A percentile compares a stretch with the other conserved stretches of the same genome.
Evolutionary conservation across 2,329 filamentous ascomycete genomes (phyloP).

Genomic region (Achaetomium macrosporum): DNA sequence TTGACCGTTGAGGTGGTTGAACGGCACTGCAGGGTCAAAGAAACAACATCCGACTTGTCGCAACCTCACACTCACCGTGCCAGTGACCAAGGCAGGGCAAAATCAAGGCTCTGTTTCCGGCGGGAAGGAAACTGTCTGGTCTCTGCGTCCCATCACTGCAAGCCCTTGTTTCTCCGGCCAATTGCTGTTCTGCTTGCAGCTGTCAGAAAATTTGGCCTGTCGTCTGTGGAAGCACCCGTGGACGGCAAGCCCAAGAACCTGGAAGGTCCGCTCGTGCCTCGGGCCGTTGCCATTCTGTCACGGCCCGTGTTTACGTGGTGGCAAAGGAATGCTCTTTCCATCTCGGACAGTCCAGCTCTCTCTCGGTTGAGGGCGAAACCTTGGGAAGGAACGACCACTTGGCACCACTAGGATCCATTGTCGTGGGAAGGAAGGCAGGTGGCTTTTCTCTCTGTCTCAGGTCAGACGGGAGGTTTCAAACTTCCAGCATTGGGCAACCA

Average conservation of each 20-base stretch:
- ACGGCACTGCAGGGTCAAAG: not conserved
- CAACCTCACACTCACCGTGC: not conserved
- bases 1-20: not conserved
- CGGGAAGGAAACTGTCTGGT: not conserved
- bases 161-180: too few species aligned
- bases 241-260: too few species aligned
- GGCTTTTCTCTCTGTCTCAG: conserved; percentile 3
- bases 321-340: not conserved
- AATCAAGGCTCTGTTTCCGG: too few species aligned
- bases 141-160: not conserved
- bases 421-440: not conserved
- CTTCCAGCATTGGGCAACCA: not conserved
- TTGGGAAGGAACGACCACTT: conserved; percentile 3
- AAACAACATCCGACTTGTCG: not conserved
- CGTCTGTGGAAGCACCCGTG: too few species aligned
- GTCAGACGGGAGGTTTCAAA: not conserved
- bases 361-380: not conserved
- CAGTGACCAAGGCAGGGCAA: not conserved
- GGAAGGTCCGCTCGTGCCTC: too few species aligned
- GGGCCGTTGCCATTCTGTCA: too few species aligned
- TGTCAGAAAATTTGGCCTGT: too few species aligned
- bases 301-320: not conserved
- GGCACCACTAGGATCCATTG: conserved; percentile 2
- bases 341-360: not conserved
- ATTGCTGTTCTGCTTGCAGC: too few species aligned